These are phyloP conservation scores for Amoebophrya sp. DNA, from an alignment of 169 alveolate genomes.

Conservation along the genomic window DNA sequence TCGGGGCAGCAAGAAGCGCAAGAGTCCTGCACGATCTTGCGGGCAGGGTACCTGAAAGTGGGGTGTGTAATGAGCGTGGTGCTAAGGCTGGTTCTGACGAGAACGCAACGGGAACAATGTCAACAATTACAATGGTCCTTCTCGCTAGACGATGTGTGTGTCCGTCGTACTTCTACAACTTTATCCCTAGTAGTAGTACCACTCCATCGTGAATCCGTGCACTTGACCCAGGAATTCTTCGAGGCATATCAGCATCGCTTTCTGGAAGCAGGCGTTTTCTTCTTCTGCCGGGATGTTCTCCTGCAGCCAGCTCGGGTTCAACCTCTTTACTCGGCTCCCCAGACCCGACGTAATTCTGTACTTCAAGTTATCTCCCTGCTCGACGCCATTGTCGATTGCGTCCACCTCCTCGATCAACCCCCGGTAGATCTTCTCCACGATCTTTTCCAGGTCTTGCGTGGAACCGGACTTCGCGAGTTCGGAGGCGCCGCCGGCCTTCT, in stretches of 20 bases:
- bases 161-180: no score
- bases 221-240: not conserved
- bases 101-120: no score
- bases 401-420: not conserved
- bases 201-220: not conserved
- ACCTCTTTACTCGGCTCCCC: not conserved
- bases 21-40: not conserved
- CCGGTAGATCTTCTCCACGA: not conserved
- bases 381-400: slow-evolving; percentile 5
- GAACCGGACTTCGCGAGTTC: no score
- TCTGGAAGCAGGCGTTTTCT: not conserved
- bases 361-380: not conserved
- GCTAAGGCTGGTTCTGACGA: not conserved
- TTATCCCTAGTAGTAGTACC: not conserved
- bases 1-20: not conserved
- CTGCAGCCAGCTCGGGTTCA: not conserved
- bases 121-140: not conserved
- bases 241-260: not conserved
- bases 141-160: not conserved
- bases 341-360: not conserved
- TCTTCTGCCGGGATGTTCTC: not conserved
- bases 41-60: not conserved
- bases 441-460: not conserved
- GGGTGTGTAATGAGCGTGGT: not conserved
- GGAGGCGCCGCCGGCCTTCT: not conserved